Evolutionary conservation across 192 early-diverging fungal species (phyloP), one percentile per base, ranked within the genome.

Genomic region (Pecoramyces ruminantium): DNA sequence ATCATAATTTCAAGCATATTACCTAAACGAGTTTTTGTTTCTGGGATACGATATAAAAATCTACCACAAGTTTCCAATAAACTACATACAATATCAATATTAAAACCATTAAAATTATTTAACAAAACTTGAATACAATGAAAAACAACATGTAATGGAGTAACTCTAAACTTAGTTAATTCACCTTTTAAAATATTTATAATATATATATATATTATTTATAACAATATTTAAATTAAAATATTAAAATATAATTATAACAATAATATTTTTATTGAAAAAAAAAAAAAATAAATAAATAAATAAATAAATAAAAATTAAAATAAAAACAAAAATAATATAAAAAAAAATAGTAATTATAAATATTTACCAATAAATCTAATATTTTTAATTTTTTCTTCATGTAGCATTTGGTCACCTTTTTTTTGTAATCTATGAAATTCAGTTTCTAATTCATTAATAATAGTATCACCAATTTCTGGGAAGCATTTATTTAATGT

Each of bases 111-210:
- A 84, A 97, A 95, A 84, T 95, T 92, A 77, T 97, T 94, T n/a
- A 98, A 85, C 25, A 96, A 84, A 1, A 92, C 85, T 83, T 97
- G 95, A 77, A 96, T 86, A 79, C 93, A 93, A 83, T 94, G 92
- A 79, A 97, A 96, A 51, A 93, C 89, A 28, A 93, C 86, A 82
- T 94, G 93, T 77, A 88, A 79, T 11, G 96, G 95, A 2, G 92
- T 92, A 27, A 98, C 89, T 79, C 87, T 88, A 86, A 99, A 99
- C 85, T 99, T 99, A 38, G 93, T 92, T 51, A 99, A 90, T 85
- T 98, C 96, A 25, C 42, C 42, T 51, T 21, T 17, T 51, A 40
- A 14, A 40, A 34, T 34, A 40, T 14, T n/a, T n/a, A n/a, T 34
- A 34, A 34, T 34, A 6, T 11, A 34, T 34, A 34, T 34, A 34